Base-by-base conservation (phyloP, 805 yeast species). In the Candida bentonensis region DNA sequence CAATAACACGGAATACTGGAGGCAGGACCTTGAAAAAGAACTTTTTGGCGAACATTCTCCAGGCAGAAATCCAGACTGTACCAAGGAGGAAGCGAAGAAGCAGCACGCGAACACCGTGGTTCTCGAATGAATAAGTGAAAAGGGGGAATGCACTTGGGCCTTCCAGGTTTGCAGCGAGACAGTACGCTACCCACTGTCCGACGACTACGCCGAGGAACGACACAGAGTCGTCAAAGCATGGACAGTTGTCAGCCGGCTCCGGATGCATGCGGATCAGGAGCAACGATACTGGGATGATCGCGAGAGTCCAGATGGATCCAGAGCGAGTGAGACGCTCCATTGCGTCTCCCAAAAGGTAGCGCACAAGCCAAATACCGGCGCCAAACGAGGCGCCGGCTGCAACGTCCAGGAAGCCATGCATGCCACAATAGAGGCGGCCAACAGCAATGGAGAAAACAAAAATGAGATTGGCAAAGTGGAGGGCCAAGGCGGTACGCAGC, bases 221-320 rank as follows among this genome's bases (percentile, higher is more conserved):
- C 23, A 89, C 95, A 17, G 87, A 77, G 59, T 89, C 98, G 56
- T 88, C 96, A 57, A 81, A 89, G 60, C 98, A 92, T 1, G 98
- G 98, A 57, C 98, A 89, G 51, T 79, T 82, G 53, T 92, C 98
- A 20, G 82, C 78, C 1, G 97, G 97, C 46, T 73, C 76, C 0
- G 87, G 82, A 62, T 87, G 95, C 36, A 69, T 61, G 53, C 81
- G 78, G 21, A 88, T 71, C 26, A 82, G 54, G 1, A 63, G 48
- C 39, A 79, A 69, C 1, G 71, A 67, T 21, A 66, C 52, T 0
- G 66, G 53, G 1, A 76, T 42, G 15, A 51, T 34, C 20, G 17
- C 17, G 17, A 48, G 34, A 15, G 45, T 23, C 41, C 42, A 23
- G 27, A 7, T 23, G 47, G 48, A 45, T 28, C 42, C 21, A 21